Percentiles rank a stretch among this genome's conserved stretches.
Evolutionary conservation across 116 monocot species (phyloP).

Genomic region (Trichopus zeylanicus): DNA sequence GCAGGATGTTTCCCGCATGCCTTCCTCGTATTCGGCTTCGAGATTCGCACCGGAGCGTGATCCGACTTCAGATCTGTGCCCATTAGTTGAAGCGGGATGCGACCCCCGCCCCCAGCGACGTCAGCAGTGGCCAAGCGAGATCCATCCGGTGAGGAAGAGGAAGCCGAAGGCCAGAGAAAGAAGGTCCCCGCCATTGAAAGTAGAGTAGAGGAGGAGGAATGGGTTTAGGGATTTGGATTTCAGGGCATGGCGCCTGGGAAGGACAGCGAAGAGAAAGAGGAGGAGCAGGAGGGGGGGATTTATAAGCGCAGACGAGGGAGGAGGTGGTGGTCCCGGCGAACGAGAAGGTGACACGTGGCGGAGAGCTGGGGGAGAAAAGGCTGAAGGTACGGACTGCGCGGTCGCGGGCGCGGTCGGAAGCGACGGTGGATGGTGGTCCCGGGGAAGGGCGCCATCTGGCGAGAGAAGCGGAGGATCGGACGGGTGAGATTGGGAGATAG

Average conservation of each 20-base stretch:
- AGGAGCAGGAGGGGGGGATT: not conserved
- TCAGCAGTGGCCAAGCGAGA: not conserved
- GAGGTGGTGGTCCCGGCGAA: not conserved
- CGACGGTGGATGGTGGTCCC: not conserved
- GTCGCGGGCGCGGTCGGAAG: conserved; percentile 1
- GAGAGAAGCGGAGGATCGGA: not conserved
- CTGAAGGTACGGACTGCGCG: not conserved
- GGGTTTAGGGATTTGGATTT: not conserved
- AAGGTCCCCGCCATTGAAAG: conserved; percentile 13
- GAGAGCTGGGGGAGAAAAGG: not conserved
- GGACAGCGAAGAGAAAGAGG: not conserved
- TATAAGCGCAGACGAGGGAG: not conserved
- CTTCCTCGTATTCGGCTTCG: not conserved
- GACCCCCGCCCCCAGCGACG: not conserved
- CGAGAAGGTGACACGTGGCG: not conserved
- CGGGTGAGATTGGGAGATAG: not conserved
- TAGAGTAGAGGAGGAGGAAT: not conserved
- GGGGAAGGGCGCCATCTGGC: too few species aligned
- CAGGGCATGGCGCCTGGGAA: conserved; percentile 1
- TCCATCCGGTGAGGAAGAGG: not conserved
- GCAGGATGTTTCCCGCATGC: not conserved
- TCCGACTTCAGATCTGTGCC: not conserved
- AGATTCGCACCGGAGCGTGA: too few species aligned
- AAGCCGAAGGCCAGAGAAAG: conserved; percentile 17
- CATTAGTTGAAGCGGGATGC: too few species aligned